Evolutionary conservation across 1,284 basidiomycete species (phyloP).

Genomic region (Cutaneotrichosporon dermatis): DNA sequence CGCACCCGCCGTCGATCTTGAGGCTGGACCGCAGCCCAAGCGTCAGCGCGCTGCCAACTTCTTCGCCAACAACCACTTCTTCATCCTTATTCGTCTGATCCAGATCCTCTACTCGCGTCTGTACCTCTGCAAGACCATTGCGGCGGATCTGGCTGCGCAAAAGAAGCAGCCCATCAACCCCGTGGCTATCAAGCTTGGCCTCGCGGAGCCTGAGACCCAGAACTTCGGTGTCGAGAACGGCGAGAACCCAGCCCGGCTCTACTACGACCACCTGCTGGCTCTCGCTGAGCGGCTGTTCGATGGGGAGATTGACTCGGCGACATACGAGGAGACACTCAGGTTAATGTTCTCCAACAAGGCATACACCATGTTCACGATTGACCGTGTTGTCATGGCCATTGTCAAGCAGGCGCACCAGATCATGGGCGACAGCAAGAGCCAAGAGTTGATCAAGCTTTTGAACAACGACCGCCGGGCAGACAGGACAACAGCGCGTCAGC

Average conservation of each 20-base stretch:
- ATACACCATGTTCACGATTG: conserved; percentile 87
- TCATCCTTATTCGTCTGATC: conserved; percentile 77
- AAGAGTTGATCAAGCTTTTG: conserved; percentile 75
- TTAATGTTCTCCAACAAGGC: conserved; percentile 96
- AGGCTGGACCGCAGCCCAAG: conserved; percentile 17
- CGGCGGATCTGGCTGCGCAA: conserved; percentile 52
- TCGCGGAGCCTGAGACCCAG: conserved; percentile 54
- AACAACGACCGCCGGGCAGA: conserved; percentile 64
- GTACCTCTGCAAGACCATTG: conserved; percentile 67
- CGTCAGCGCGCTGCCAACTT: conserved; percentile 56
- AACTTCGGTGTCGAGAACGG: conserved; percentile 48
- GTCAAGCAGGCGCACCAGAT: conserved; percentile 82
- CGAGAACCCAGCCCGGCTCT: conserved; percentile 57
- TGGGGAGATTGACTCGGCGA: conserved; percentile 79
- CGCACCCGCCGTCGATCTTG: conserved; percentile 46
- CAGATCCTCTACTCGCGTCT: conserved; percentile 86
- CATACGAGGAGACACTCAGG: conserved; percentile 91
- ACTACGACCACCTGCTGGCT: conserved; percentile 83
- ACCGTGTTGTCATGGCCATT: conserved; percentile 81
- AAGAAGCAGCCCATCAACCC: conserved; percentile 54
- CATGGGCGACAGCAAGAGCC: conserved; percentile 72
- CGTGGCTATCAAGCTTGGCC: conserved; percentile 59
- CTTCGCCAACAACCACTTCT: conserved; percentile 90
- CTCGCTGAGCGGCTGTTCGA: conserved; percentile 93
- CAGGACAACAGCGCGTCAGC: conserved; percentile 68